A percentile compares a stretch with the other conserved stretches of the same genome.
These are phyloP conservation scores for Aureobasidium sp. DNA, from an alignment of 2,329 filamentous ascomycete species.

Conservation along the genomic window DNA sequence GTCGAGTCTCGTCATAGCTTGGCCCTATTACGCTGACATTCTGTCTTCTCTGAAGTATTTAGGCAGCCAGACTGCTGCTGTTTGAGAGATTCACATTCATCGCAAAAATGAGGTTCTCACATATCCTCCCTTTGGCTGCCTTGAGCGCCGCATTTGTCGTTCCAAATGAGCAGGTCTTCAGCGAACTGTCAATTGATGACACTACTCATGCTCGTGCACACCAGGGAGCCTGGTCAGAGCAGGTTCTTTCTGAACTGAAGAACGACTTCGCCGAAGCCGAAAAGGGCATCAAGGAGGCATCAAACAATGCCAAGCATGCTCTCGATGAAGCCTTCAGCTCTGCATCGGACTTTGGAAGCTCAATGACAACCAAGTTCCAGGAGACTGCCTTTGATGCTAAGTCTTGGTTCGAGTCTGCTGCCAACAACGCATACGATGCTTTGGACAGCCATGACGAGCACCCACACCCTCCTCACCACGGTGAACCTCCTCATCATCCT, in stretches of 20 bases:
- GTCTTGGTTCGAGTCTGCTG: slow-evolving; percentile 35
- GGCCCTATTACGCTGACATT: slow-evolving; percentile 10
- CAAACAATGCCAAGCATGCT: slow-evolving; percentile 26
- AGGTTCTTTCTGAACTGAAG: slow-evolving; percentile 24
- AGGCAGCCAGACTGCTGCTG: slow-evolving; percentile 12
- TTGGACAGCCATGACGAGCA: slow-evolving; percentile 21
- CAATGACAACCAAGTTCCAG: slow-evolving; percentile 33
- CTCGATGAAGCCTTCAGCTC: slow-evolving; percentile 36
- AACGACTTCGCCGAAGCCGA: slow-evolving; percentile 24
- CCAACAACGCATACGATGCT: slow-evolving; percentile 26
- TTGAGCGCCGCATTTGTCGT: slow-evolving; percentile 45
- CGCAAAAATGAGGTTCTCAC: slow-evolving; percentile 39
- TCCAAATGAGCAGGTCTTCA: slow-evolving; percentile 41
- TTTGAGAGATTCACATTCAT: not conserved
- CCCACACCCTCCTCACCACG: slow-evolving; percentile 22
- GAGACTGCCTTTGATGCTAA: slow-evolving; percentile 38
- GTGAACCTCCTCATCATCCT: slow-evolving; percentile 20
- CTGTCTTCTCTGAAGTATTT: not conserved
- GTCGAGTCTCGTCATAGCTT: slow-evolving; percentile 12
- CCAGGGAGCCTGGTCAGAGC: slow-evolving; percentile 23
- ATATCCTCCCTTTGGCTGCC: slow-evolving; percentile 42
- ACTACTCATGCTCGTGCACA: slow-evolving; percentile 24
- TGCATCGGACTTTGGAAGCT: slow-evolving; percentile 30
- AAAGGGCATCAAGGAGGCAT: slow-evolving; percentile 16
- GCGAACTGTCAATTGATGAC: slow-evolving; percentile 32